Base-by-base conservation (phyloP, 2,329 filamentous ascomycete genomes). In the Colletotrichum sp. region DNA sequence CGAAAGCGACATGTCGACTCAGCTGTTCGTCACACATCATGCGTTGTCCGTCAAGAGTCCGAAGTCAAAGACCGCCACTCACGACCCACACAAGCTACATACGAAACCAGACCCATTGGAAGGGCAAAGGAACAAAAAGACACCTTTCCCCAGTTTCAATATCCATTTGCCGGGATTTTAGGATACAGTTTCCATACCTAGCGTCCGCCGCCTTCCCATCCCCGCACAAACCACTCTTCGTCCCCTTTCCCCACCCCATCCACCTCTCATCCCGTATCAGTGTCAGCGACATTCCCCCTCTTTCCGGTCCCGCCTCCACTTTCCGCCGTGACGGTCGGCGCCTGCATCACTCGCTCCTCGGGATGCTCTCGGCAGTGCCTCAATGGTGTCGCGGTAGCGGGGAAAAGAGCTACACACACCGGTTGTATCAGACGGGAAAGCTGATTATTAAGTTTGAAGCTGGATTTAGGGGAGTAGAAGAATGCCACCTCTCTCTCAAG, bases 261-360 rank as follows among this genome's bases (percentile, higher is more conserved):
- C 74, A 68, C 65, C 65, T 65, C 62, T 22, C 32, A 27, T 66
- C 36, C 25, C 48, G 13, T 13, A 25, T 22, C 58, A 52, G 56
- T 60, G 16, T 60, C 56, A 60, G 30, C 10, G 12, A 52, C 43
- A 52, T 48, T n/a, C 30, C 28, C 43, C 58, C 66, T 39, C 52
- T 16, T 62, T 32, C n/a, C 58, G 74, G 70, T 70, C 74, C 74
- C 74, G 48, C 74, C 74, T 76, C 74, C 74, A 76, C 74, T 55
- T 76, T 64, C 74, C 74, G 74, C 27, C 5, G 16, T 16, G 56
- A 55, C 5, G 25, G 22, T 52, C 30, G 8, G 55, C 12, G 6
- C n/a, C 34, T 52, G 12, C 16, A 16, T 9, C 30, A 27, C 12
- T 18, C 15, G 43, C 30, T 13, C 70, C 22, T 55, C 74, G 74